These are phyloP conservation scores for Leishmania aethiopica DNA, from an alignment of 208 protist genomes.

Conservation along the genomic window DNA sequence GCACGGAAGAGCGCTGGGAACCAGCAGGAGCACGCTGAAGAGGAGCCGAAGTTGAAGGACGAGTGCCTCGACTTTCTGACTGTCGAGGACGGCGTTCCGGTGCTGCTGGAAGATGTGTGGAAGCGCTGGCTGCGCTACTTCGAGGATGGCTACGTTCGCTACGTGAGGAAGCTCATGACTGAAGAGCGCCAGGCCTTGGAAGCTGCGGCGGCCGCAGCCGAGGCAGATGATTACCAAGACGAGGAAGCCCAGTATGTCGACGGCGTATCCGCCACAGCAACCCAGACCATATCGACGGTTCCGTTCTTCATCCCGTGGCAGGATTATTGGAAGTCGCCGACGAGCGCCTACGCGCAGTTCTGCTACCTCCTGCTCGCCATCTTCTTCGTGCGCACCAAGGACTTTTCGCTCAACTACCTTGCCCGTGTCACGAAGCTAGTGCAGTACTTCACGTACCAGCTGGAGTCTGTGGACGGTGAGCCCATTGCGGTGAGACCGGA, in stretches of 20 bases:
- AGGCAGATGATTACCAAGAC: background rate
- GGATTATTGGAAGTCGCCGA: conserved; percentile 27
- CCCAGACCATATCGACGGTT: conserved; percentile 3
- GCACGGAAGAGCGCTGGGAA: background rate
- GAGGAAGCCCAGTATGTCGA: background rate
- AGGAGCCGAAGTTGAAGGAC: conserved; percentile 27
- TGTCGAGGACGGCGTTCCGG: conserved; percentile 34
- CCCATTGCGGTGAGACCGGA: conserved; percentile 24
- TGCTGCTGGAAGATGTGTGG: conserved; percentile 30
- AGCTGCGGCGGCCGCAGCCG: background rate
- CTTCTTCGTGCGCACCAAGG: conserved; percentile 42
- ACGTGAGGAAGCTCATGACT: conserved; percentile 16
- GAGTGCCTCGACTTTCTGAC: conserved; percentile 42
- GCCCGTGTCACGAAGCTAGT: conserved; percentile 50
- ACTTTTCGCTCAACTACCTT: conserved; percentile 50
- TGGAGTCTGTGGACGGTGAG: conserved; percentile 19
- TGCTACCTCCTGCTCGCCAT: conserved; percentile 36
- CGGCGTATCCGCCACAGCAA: background rate
- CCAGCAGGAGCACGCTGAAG: background rate
- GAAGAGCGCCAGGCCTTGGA: conserved; percentile 8
- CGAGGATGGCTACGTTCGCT: conserved; percentile 31
- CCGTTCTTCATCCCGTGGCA: conserved; percentile 21
- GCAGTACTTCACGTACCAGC: conserved; percentile 40
- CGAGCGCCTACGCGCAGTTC: conserved; percentile 52
- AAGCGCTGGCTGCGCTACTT: conserved; percentile 31